A percentile compares a stretch with the other conserved stretches of the same genome.
These are phyloP conservation scores for Penicillium sp. DNA, from an alignment of 2,329 filamentous ascomycete species.

Conservation along the genomic window DNA sequence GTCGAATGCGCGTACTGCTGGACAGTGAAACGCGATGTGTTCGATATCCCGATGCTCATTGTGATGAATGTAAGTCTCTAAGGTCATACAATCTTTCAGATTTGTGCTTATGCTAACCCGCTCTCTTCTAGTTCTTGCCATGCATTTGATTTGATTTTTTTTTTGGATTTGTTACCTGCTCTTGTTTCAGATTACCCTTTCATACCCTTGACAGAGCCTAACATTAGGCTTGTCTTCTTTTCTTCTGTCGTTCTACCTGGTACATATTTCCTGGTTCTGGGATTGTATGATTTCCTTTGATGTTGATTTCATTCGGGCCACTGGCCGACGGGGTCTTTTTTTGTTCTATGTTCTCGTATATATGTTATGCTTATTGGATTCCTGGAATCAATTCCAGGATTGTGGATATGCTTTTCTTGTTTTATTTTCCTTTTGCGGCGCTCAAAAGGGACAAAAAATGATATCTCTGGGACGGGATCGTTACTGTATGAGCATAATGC, in stretches of 20 bases:
- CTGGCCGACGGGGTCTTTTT: not conserved
- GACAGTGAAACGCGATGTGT: constrained; percentile 94
- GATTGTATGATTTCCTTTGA: constrained; percentile 23
- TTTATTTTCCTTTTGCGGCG: constrained; percentile 19
- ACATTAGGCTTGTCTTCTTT: constrained; percentile 13
- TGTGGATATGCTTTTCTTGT: constrained; percentile 18
- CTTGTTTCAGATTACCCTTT: constrained; percentile 15
- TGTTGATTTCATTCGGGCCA: not conserved
- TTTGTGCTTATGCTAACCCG: constrained; percentile 13
- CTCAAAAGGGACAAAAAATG: constrained; percentile 25
- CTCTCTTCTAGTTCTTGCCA: constrained; percentile 42
- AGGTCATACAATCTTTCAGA: not conserved
- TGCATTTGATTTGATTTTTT: constrained; percentile 42
- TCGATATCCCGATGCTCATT: constrained; percentile 98
- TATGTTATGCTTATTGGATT: constrained; percentile 10
- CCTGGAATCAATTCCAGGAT: constrained; percentile 5
- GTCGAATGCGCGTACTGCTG: constrained; percentile 95
- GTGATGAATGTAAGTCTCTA: constrained; percentile 84
- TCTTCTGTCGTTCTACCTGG: constrained; percentile 10
- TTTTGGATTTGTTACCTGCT: constrained; percentile 3
- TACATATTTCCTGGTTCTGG: constrained; percentile 22
- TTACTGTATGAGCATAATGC: constrained; percentile 23
- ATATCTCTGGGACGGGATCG: constrained; percentile 23
- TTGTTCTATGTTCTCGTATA: constrained; percentile 19
- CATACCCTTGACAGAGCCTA: constrained; percentile 15